phyloP scores from a whole-genome alignment of 371 early-diverging fungal species.

The Mortierella polycephala region DNA sequence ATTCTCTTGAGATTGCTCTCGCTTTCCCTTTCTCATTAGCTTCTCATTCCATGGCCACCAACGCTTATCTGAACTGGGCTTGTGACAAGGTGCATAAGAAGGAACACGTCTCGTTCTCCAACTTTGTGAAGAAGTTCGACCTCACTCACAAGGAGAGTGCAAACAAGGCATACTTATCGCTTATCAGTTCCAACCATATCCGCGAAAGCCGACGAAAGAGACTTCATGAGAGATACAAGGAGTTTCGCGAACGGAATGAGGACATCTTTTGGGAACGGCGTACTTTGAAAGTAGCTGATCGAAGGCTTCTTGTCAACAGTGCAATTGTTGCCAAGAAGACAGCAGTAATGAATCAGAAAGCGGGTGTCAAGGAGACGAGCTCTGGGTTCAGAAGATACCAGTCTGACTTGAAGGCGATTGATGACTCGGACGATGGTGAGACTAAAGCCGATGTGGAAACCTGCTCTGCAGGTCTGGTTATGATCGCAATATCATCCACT shows the following conservation, averaged over 20 bases:
- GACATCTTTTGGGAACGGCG: not conserved
- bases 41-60: not conserved
- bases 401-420: no score
- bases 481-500: no score
- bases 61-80: no score
- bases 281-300: not conserved
- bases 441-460: no score
- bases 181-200: conserved; percentile 1
- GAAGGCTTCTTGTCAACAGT: not conserved
- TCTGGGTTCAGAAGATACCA: no score
- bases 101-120: no score
- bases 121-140: no score
- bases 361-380: not conserved
- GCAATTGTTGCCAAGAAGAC: conserved; percentile 2
- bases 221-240: not conserved
- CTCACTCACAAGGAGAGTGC: no score
- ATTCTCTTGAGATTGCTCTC: no score
- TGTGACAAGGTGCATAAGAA: no score
- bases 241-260: not conserved
- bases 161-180: not conserved
- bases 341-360: conserved; percentile 1
- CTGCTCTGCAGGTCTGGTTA: no score
- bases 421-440: no score
- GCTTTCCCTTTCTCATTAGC: not conserved
- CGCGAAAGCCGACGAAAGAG: conserved; percentile 5